phyloP scores from a whole-genome alignment of 129 eudicot genomes.

The Cynara cardunculus region DNA sequence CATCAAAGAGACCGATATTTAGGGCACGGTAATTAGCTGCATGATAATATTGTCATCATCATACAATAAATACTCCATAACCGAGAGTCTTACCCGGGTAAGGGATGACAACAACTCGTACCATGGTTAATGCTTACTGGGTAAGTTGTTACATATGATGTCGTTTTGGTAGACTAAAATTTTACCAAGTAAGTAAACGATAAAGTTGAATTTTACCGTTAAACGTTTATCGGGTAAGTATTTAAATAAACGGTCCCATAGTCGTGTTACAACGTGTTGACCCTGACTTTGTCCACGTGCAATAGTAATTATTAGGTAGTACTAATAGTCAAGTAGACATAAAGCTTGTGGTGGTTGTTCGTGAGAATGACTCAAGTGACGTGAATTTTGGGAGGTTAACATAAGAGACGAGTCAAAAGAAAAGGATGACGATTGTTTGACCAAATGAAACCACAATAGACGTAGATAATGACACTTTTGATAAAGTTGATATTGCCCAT shows the following conservation, averaged over 20 bases:
- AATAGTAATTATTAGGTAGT: not conserved
- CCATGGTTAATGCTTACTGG: too few species aligned
- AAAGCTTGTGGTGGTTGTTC: not conserved
- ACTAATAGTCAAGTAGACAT: not conserved
- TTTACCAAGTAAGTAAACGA: too few species aligned
- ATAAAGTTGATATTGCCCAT: not conserved
- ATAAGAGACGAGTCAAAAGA: not conserved
- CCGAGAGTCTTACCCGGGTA: too few species aligned
- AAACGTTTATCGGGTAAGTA: too few species aligned
- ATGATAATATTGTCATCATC: too few species aligned
- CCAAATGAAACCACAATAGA: not conserved
- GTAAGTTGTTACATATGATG: too few species aligned
- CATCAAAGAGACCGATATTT: too few species aligned
- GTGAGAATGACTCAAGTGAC: not conserved
- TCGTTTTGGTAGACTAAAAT: too few species aligned
- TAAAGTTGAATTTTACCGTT: too few species aligned
- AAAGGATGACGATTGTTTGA: not conserved
- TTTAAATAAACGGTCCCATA: too few species aligned
- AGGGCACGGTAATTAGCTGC: too few species aligned
- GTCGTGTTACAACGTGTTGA: not conserved
- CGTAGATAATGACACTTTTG: not conserved
- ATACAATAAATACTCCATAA: not conserved
- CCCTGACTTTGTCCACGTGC: not conserved
- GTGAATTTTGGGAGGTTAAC: constrained; percentile 4
- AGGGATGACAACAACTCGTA: too few species aligned